Base-by-base conservation (phyloP, 2,329 filamentous ascomycete genomes). In the Camillea tinctor region DNA sequence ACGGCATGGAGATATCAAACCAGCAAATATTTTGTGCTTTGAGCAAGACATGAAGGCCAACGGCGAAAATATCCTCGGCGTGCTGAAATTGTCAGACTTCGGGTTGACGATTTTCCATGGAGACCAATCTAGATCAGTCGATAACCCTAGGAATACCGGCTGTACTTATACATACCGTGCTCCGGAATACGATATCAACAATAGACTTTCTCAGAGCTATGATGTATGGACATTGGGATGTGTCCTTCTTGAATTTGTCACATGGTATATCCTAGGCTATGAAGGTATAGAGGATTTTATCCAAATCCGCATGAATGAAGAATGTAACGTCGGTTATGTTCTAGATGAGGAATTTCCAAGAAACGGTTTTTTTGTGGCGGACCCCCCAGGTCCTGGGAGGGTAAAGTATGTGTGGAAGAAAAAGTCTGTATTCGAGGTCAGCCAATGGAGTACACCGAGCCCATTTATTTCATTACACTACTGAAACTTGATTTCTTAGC, bases 161-260 rank as follows among this genome's bases (percentile, higher is more conserved):
- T 57, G 62, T 6, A 22, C 62, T 8, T 52, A 19, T 17, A 61
- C 59, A 4, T 64, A 64, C 20, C 57, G 59, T 4, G 50, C 62
- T 1, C 62, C 62, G 6, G 62, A 62, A 13, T 55, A 55, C 22
- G 62, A 62, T 17, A 44, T 56, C 51, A 30, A 54, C 11, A 20
- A 15, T 15, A 26, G 7, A 6, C 57, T 60, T 11, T 61, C 59
- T 2, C 60, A 56, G 36, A 55, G 57, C 1, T 64, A 62, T 30
- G 62, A 64, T 50, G 55, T 64, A 56, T 64, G 62, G 62, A 58
- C 55, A 21, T 51, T 64, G 44, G 62, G 62, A 7, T 64, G 62
- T 50, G 24, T 64, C 8, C 58, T 55, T 24, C 59, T 64, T 2
- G 62, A 64, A 21, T 61, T 64, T 24, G 30, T 61, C n/a, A 56